phyloP scores from a whole-genome alignment of 768 basidiomycete genomes.

The Trametes cubensis region DNA sequence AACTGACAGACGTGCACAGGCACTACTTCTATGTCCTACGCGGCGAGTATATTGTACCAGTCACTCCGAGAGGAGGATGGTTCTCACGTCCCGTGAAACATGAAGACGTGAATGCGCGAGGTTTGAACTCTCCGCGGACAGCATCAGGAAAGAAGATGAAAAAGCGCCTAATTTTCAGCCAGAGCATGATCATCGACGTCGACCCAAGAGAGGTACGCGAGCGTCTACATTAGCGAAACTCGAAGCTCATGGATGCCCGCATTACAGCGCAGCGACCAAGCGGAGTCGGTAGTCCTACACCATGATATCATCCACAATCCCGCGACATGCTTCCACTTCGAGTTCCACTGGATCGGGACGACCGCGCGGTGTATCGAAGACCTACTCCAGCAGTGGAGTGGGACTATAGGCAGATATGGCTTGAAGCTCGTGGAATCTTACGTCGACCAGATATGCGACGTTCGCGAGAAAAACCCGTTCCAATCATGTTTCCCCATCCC shows the following conservation, averaged over 20 bases:
- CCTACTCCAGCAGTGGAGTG: slow-evolving; percentile 76
- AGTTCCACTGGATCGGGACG: slow-evolving; percentile 95
- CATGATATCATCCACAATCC: slow-evolving; percentile 96
- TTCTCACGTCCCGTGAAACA: slow-evolving; percentile 55
- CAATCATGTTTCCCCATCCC: slow-evolving; percentile 87
- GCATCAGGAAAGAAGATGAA: slow-evolving; percentile 39
- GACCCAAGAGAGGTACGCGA: slow-evolving; percentile 68
- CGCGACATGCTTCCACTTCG: slow-evolving; percentile 93
- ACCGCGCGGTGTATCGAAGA: slow-evolving; percentile 92
- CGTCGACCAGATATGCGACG: slow-evolving; percentile 88
- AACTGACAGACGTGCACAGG: slow-evolving; percentile 39
- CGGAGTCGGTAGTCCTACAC: slow-evolving; percentile 86
- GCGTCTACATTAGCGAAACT: not conserved
- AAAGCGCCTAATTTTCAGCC: slow-evolving; percentile 75
- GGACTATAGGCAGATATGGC: slow-evolving; percentile 85
- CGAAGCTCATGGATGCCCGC: not conserved
- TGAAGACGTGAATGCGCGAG: slow-evolving; percentile 42
- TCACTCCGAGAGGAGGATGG: slow-evolving; percentile 71
- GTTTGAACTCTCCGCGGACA: slow-evolving; percentile 14
- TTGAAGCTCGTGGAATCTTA: slow-evolving; percentile 92
- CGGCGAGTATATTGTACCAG: slow-evolving; percentile 71
- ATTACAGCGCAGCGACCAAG: slow-evolving; percentile 79
- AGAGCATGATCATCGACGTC: slow-evolving; percentile 89
- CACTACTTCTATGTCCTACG: slow-evolving; percentile 89
- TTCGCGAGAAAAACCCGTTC: slow-evolving; percentile 84